These are phyloP conservation scores for Verticillium zaregamsianum DNA, from an alignment of 2,329 filamentous ascomycete genomes.

Conservation along the genomic window DNA sequence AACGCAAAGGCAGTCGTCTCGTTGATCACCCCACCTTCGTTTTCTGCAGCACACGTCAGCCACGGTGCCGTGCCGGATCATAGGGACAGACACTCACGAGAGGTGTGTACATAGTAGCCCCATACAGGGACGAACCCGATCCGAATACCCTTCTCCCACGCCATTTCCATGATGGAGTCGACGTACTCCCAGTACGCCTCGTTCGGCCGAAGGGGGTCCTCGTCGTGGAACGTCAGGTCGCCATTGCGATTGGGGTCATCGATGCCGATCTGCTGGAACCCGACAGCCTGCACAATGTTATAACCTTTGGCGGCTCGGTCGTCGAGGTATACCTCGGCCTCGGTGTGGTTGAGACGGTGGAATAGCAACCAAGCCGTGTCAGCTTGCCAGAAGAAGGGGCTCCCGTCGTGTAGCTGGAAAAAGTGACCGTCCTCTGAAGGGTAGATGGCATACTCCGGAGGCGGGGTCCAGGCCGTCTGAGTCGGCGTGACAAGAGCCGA, in stretches of 20 bases:
- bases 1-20: conserved; percentile 11
- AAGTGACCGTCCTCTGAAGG: conserved; percentile 13
- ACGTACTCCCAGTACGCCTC: conserved; percentile 8
- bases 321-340: neutral
- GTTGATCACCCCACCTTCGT: conserved; percentile 9
- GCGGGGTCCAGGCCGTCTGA: neutral
- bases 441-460: neutral
- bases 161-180: conserved; percentile 10
- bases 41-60: neutral
- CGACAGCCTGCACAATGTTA: conserved; percentile 1
- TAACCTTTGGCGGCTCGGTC: conserved; percentile 1
- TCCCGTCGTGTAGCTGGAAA: conserved; percentile 1
- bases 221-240: conserved; percentile 7
- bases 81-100: neutral
- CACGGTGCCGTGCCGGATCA: neutral
- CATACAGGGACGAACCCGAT: conserved; percentile 10
- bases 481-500: neutral
- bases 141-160: conserved; percentile 12
- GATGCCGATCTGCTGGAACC: conserved; percentile 14
- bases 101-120: conserved; percentile 6
- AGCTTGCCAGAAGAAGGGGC: conserved; percentile 10
- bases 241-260: conserved; percentile 8
- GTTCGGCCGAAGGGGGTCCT: conserved; percentile 9
- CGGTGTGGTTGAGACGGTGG: conserved; percentile 1
- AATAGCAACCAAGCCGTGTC: conserved; percentile 7